Evolutionary conservation across 768 basidiomycete genomes (phyloP).

Genomic region (Strobilomyces confusus): DNA sequence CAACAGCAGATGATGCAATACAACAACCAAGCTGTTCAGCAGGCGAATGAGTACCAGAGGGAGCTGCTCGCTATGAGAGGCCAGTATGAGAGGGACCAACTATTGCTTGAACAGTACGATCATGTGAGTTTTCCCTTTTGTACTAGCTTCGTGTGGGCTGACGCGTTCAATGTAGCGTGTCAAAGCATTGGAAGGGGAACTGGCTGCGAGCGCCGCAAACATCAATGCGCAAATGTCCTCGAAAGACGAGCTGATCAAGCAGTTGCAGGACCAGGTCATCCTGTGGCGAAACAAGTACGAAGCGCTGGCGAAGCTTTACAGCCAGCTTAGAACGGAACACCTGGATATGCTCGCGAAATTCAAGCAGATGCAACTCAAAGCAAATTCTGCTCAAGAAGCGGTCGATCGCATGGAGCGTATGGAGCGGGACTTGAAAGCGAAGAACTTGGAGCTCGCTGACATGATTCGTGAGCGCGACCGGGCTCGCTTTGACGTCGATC

Average conservation of each 20-base stretch:
- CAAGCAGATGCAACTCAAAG: slow-evolving; percentile 96
- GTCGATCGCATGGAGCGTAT: slow-evolving; percentile 98
- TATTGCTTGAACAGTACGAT: slow-evolving; percentile 97
- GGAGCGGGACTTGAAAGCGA: slow-evolving; percentile 97
- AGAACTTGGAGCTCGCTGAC: slow-evolving; percentile 96
- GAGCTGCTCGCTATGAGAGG: slow-evolving; percentile 91
- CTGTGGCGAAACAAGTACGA: slow-evolving; percentile 99
- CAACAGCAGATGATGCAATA: slow-evolving; percentile 80
- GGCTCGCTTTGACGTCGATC: slow-evolving; percentile 91
- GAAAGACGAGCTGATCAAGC: slow-evolving; percentile 94
- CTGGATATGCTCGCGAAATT: slow-evolving; percentile 95
- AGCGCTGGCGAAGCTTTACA: slow-evolving; percentile 96
- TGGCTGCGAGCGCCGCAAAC: slow-evolving; percentile 68
- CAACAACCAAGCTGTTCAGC: slow-evolving; percentile 71
- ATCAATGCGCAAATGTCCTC: slow-evolving; percentile 81
- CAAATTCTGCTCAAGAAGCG: slow-evolving; percentile 96
- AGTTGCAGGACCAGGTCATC: slow-evolving; percentile 93
- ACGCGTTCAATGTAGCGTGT: slow-evolving; percentile 60
- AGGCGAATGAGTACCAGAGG: slow-evolving; percentile 79
- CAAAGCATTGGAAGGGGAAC: slow-evolving; percentile 90
- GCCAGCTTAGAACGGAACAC: slow-evolving; percentile 95
- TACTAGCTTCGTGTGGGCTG: slow-evolving; percentile 2
- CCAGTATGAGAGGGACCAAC: slow-evolving; percentile 96
- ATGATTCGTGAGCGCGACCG: slow-evolving; percentile 98
- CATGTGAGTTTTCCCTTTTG: slow-evolving; percentile 45